Evolutionary conservation across 139 green algal species (phyloP).

Genomic region (Picochlorum sp.): DNA sequence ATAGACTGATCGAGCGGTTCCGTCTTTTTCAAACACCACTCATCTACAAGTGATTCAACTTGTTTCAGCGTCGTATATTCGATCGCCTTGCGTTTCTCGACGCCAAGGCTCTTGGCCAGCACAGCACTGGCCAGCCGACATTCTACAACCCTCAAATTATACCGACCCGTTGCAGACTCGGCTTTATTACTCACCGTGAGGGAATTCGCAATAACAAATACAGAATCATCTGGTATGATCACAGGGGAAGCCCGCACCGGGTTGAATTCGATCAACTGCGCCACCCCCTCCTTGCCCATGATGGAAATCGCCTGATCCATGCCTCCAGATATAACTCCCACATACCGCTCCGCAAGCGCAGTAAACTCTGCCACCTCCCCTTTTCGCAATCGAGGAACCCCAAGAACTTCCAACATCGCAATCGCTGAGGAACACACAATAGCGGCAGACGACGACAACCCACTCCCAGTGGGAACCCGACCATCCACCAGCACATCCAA

Average conservation of each 20-base stretch:
- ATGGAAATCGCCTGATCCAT: constrained; percentile 98
- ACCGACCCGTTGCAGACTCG: constrained; percentile 64
- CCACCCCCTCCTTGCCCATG: constrained; percentile 66
- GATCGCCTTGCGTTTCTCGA: constrained; percentile 17
- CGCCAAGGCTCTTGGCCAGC: constrained; percentile 57
- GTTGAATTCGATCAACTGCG: constrained; percentile 74
- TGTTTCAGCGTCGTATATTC: background rate
- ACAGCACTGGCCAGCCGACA: constrained; percentile 67
- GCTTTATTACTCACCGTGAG: constrained; percentile 88
- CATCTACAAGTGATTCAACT: constrained; percentile 35
- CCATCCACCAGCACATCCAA: constrained; percentile 84
- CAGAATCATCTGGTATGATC: constrained; percentile 60
- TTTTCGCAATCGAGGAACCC: constrained; percentile 19
- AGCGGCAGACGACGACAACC: constrained; percentile 79
- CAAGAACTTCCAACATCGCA: constrained; percentile 59
- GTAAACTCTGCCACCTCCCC: constrained; percentile 78
- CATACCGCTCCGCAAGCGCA: constrained; percentile 60
- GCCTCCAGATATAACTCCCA: constrained; percentile 80
- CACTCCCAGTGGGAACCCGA: constrained; percentile 70
- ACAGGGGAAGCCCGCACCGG: constrained; percentile 71
- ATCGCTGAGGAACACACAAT: constrained; percentile 79
- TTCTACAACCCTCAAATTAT: constrained; percentile 96
- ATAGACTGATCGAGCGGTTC: background rate
- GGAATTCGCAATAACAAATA: constrained; percentile 93
- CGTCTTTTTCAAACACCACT: constrained; percentile 13